A percentile compares a stretch with the other conserved stretches of the same genome.
These are phyloP conservation scores for Pythium dissotocum DNA, from an alignment of 352 stramenopile species.

Conservation along the genomic window DNA sequence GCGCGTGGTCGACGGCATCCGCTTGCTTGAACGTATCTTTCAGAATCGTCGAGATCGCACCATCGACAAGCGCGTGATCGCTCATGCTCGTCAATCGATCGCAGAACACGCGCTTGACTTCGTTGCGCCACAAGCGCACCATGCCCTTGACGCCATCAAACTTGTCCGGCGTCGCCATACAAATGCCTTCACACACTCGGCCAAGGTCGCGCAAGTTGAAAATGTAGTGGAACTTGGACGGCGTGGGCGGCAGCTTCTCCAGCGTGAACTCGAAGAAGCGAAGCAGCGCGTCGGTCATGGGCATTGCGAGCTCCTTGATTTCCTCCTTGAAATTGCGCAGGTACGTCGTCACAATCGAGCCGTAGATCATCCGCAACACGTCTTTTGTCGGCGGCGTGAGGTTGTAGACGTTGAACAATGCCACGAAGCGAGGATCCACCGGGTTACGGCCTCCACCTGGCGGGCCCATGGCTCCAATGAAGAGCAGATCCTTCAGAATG, in stretches of 20 bases:
- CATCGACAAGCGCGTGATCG: constrained; percentile 84
- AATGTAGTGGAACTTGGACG: constrained; percentile 96
- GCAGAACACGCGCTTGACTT: constrained; percentile 92
- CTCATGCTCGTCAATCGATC: constrained; percentile 90
- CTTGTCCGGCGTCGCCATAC: constrained; percentile 90
- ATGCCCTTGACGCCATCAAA: constrained; percentile 69
- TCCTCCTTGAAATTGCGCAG: constrained; percentile 88
- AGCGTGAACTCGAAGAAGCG: constrained; percentile 90
- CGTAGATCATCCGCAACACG: constrained; percentile 93
- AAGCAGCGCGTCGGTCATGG: constrained; percentile 88
- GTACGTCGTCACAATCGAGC: constrained; percentile 90
- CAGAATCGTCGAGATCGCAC: constrained; percentile 75
- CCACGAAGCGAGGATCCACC: constrained; percentile 93
- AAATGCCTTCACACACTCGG: constrained; percentile 94
- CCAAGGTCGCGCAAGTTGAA: constrained; percentile 96
- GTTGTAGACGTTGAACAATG: constrained; percentile 97
- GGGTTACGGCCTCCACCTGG: constrained; percentile 93
- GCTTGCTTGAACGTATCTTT: constrained; percentile 62
- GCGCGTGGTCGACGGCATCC: constrained; percentile 59
- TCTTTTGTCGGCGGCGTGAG: constrained; percentile 89
- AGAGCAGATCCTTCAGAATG: constrained; percentile 92
- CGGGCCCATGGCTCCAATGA: constrained; percentile 95
- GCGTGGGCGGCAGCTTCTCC: constrained; percentile 91
- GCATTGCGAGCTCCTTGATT: constrained; percentile 73
- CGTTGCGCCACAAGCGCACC: constrained; percentile 93